Base-by-base conservation (phyloP, 1,284 basidiomycete species). In the Cutaneotrichosporon cavernicola region DNA sequence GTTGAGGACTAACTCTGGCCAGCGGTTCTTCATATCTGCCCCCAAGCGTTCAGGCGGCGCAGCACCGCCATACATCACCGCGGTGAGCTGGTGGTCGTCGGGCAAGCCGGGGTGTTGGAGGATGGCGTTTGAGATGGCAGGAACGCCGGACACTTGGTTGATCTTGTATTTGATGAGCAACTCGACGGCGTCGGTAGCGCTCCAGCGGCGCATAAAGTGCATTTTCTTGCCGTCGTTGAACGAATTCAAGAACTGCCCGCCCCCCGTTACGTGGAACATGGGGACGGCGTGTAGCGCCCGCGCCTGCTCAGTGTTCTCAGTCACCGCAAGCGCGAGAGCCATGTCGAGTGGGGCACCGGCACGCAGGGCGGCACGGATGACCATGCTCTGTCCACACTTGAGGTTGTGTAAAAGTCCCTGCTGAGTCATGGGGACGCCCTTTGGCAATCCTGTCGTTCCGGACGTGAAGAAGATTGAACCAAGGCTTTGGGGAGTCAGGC, bases 251-350 rank as follows among this genome's bases (percentile, higher is more conserved):
- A 74, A 76, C 6, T 71, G 72, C 0, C 74, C 66, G 60, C 74
- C 74, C 56, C 76, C 77, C 0, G 77, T 77, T 3, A 77, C 73
- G 72, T 78, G 77, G 68, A 78, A 78, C 7, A 78, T 66, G 9
- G 76, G 77, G 36, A 78, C 72, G 21, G 73, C 63, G 43, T 76
- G 69, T 2, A 78, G 66, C 21, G 69, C 65, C 2, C 47, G 34
- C 4, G 18, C 69, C 73, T 52, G 73, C 73, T 34, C 73, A 65
- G 2, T 73, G 52, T 58, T 47, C 46, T 58, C 57, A 31, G 51
- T 30, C 4, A 30, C 31, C 9, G 18, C 51, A 16, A 53, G 30
- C 11, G 30, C 4, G 30, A 53, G 26, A 16, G 73, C 71, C 57
- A 76, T 70, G 59, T 71, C 73, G n/a, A 69, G 58, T 1, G 70